Evolutionary conservation across 179 eudicot genomes (phyloP).

Genomic region (Monotropa hypopitys): DNA sequence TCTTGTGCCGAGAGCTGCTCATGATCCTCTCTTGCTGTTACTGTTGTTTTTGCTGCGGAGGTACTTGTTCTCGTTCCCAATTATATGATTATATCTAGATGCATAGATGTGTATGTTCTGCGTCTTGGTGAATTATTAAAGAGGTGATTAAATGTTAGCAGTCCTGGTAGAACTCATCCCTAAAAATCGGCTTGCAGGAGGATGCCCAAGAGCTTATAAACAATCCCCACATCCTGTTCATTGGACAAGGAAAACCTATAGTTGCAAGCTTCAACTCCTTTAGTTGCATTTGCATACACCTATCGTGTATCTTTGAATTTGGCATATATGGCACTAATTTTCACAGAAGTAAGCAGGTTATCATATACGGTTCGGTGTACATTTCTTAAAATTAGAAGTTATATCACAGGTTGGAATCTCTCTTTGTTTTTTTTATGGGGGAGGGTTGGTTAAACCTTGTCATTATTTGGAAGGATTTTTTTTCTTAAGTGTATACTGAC

Average conservation of each 20-base stretch:
- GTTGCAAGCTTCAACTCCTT: too few species aligned
- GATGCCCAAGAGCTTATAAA: too few species aligned
- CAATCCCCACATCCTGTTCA: too few species aligned
- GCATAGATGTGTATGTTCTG: not conserved
- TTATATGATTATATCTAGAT: not conserved
- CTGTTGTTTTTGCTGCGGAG: slow-evolving; percentile 61
- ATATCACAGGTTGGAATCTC: not conserved
- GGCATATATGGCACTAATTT: not conserved
- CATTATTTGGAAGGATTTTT: not conserved
- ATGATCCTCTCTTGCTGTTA: slow-evolving; percentile 54
- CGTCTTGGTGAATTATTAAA: not conserved
- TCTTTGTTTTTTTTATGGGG: not conserved
- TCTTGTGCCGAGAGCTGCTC: slow-evolving; percentile 28
- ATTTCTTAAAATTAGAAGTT: too few species aligned
- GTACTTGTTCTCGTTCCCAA: slow-evolving; percentile 18
- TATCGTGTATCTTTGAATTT: not conserved
- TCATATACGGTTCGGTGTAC: too few species aligned
- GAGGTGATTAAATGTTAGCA: not conserved
- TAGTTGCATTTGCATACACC: not conserved
- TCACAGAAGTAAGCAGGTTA: not conserved
- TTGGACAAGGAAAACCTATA: too few species aligned
- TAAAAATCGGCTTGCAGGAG: too few species aligned
- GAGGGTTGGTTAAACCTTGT: not conserved
- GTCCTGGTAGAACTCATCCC: too few species aligned
- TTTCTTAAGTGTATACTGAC: too few species aligned